phyloP scores from a whole-genome alignment of 1,284 basidiomycete genomes.

The Austroboletus olivaceoglutinosus region DNA sequence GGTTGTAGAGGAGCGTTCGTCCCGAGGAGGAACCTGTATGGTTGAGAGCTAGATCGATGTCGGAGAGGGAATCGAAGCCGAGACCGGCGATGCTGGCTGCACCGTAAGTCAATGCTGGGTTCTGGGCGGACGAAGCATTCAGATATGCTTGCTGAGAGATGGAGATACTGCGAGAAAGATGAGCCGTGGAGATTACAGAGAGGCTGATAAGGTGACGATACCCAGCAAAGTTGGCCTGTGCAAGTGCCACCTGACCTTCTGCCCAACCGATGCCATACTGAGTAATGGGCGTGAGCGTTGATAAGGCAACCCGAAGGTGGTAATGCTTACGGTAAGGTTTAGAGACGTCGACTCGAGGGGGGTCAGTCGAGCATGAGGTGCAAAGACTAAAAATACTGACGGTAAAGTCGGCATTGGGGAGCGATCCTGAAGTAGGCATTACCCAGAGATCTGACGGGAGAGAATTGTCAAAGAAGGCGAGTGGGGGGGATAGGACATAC shows the following conservation, averaged over 20 bases:
- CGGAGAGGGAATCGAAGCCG: conserved; percentile 75
- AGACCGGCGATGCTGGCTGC: conserved; percentile 72
- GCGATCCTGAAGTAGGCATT: conserved; percentile 46
- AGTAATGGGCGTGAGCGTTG: conserved; percentile 2
- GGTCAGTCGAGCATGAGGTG: conserved; percentile 10
- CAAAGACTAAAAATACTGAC: conserved; percentile 39
- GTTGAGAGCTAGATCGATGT: conserved; percentile 60
- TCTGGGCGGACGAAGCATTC: conserved; percentile 56
- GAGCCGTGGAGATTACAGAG: conserved; percentile 1
- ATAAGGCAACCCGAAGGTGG: neutral
- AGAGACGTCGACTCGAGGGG: conserved; percentile 40
- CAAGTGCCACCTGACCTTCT: conserved; percentile 58
- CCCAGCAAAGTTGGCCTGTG: conserved; percentile 66
- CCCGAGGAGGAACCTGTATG: conserved; percentile 55
- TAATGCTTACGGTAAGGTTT: conserved; percentile 58
- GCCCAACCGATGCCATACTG: conserved; percentile 82
- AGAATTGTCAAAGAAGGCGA: neutral
- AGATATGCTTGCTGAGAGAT: conserved; percentile 67
- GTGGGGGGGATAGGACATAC: conserved; percentile 45
- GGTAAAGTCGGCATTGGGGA: conserved; percentile 52
- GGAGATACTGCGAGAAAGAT: conserved; percentile 46
- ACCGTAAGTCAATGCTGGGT: conserved; percentile 70
- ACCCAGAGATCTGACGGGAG: conserved; percentile 66
- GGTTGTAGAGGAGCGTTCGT: conserved; percentile 68
- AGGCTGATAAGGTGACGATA: conserved; percentile 33